These are phyloP conservation scores for Colletotrichum sidae DNA, from an alignment of 2,329 filamentous ascomycete species.

Conservation along the genomic window DNA sequence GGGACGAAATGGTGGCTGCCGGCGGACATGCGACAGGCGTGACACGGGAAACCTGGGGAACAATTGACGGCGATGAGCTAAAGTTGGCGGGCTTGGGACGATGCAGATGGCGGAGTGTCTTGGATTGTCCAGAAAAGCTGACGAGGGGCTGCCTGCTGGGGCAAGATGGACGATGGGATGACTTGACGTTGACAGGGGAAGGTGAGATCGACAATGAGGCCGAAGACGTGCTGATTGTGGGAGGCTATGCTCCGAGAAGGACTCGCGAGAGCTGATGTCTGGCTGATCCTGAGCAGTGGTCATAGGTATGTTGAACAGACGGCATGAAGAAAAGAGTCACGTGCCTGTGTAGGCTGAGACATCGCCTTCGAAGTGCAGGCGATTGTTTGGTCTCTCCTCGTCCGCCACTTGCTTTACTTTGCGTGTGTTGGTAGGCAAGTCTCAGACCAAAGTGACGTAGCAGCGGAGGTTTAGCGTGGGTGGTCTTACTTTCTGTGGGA, in stretches of 20 bases:
- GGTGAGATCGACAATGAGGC: not conserved
- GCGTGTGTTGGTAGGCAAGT: not conserved
- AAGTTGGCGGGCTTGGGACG: conserved; percentile 18
- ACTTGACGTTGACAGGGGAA: not conserved
- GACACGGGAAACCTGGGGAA: conserved; percentile 10
- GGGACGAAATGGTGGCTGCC: conserved; percentile 13
- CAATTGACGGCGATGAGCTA: not conserved
- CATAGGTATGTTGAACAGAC: no score
- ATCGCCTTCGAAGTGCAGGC: no score
- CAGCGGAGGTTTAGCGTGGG: not conserved
- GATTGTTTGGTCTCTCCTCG: no score
- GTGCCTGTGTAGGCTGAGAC: no score
- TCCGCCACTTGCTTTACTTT: no score
- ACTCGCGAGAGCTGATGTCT: not conserved
- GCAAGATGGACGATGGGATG: conserved; percentile 12
- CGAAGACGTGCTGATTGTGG: not conserved
- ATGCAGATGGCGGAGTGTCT: not conserved
- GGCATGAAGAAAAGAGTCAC: no score
- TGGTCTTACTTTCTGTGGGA: not conserved
- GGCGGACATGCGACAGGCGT: conserved; percentile 11
- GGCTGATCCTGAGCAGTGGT: no score
- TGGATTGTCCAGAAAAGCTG: not conserved
- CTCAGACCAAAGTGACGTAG: conserved; percentile 11
- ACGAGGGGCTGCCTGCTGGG: conserved; percentile 13
- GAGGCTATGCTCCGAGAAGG: conserved; percentile 3